Evolutionary conservation across 768 basidiomycete species (phyloP).

Genomic region (Serendipita sp.): DNA sequence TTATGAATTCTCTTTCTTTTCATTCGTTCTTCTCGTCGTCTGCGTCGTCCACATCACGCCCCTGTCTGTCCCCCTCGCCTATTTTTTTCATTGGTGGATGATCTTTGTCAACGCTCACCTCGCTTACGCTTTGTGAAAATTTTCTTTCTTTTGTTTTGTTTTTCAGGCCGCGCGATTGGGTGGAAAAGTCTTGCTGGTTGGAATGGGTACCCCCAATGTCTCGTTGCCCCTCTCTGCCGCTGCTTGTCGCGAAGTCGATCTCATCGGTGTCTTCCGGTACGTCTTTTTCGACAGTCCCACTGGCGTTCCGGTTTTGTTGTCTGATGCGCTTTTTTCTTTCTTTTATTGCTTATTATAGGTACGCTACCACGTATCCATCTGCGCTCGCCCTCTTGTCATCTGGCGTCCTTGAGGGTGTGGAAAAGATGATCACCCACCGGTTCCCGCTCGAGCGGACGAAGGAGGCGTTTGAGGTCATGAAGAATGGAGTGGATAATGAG

Average conservation of each 20-base stretch:
- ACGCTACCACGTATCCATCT: conserved; percentile 79
- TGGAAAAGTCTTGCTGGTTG: conserved; percentile 84
- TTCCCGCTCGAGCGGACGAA: conserved; percentile 47
- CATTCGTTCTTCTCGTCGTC: conserved; percentile 6
- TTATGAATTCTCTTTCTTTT: no score
- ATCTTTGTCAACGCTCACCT: no score
- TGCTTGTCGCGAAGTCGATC: conserved; percentile 79
- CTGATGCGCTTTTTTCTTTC: no score
- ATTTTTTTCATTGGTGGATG: no score
- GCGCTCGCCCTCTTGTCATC: conserved; percentile 65
- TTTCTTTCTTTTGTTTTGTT: no score
- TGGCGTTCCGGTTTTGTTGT: no score
- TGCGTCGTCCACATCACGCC: no score
- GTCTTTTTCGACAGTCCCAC: no score
- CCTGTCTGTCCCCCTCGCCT: no score
- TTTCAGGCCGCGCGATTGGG: conserved; percentile 66
- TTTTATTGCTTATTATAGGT: no score
- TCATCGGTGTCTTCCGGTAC: conserved; percentile 59
- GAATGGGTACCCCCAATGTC: conserved; percentile 83
- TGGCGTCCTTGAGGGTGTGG: conserved; percentile 46
- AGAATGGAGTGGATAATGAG: conserved; percentile 57
- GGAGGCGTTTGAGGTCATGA: conserved; percentile 69
- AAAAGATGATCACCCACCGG: conserved; percentile 68
- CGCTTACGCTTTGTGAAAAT: no score
- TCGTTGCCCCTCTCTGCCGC: conserved; percentile 72